Evolutionary conservation across 768 basidiomycete genomes (phyloP).

Genomic region (Leccinum sublutescens): DNA sequence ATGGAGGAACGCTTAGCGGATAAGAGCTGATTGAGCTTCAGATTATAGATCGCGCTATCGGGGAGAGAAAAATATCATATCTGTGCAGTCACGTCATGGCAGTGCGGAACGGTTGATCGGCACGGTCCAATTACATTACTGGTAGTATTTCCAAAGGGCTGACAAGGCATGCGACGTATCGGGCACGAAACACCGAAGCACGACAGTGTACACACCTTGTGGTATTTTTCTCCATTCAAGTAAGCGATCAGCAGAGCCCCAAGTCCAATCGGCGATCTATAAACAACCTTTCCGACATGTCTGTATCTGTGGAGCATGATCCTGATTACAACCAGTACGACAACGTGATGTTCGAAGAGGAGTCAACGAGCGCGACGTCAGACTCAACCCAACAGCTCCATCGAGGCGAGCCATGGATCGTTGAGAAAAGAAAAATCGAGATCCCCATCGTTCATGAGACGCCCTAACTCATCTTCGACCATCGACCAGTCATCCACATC

Average conservation of each 20-base stretch:
- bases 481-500: conserved; percentile 11
- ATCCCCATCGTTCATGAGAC: conserved; percentile 19
- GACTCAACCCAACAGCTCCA: conserved; percentile 15
- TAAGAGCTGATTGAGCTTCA: background rate
- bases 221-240: too few relatives aligned
- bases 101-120: too few relatives aligned
- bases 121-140: too few relatives aligned
- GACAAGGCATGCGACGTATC: background rate
- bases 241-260: too few relatives aligned
- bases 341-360: conserved; percentile 1
- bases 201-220: background rate
- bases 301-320: background rate
- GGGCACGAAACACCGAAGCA: background rate
- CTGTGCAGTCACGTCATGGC: too few relatives aligned
- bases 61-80: too few relatives aligned
- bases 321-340: background rate
- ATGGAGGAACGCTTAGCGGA: background rate
- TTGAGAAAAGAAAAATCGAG: conserved; percentile 31
- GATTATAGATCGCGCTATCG: too few relatives aligned
- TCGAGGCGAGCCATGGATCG: conserved; percentile 11
- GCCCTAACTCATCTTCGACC: conserved; percentile 21
- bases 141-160: background rate
- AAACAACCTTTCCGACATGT: background rate
- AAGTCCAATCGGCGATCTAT: background rate
- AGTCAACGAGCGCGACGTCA: background rate